Base-by-base conservation (phyloP, 2,329 filamentous ascomycete genomes). In the Aspergillus fumigatiaffinis region DNA sequence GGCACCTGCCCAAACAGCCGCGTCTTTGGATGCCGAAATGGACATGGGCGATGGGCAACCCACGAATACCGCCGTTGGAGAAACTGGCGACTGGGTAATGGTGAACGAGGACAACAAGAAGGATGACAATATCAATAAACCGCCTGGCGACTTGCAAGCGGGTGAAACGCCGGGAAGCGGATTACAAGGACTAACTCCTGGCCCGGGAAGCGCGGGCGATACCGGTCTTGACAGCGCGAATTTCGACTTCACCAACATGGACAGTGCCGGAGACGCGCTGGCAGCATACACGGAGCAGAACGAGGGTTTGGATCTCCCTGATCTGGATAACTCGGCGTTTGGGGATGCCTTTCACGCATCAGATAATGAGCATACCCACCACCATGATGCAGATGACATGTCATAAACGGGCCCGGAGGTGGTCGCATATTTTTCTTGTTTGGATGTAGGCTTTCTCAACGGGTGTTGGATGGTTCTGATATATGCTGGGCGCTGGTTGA, bases 301-400 rank as follows among this genome's bases (percentile, higher is more conserved):
- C 52, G 80, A 80, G 55, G 75, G 75, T 3, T 72, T 80, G 3
- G 80, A 81, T 62, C 70, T 82, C 46, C 84, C 82, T 8, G 88
- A 87, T 61, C 83, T 91, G 78, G 88, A 91, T 50, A 88, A 92
- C 67, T 91, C 87, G 38, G 90, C 89, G 1, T 94, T 94, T 76
- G 90, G 89, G 2, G 89, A 94, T 65, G 90, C 90, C 0, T 91
- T 93, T 74, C 89, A 92, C 61, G 79, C 78, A 17, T 80, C 80
- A 50, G 79, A 82, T 60, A 75, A 76, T 57, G 74, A 78, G 55
- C 68, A 73, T 59, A 71, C 65, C n/a, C 71, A 76, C 58, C 68
- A 74, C 56, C 73, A 69, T 44, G 73, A 77, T 49, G 68, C 69
- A 4, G 74, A 76, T 51, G 74, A 77, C 21, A 76, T 77, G 64